phyloP scores from a whole-genome alignment of 495 filamentous ascomycete genomes.

The Evansstolkia leycettana region DNA sequence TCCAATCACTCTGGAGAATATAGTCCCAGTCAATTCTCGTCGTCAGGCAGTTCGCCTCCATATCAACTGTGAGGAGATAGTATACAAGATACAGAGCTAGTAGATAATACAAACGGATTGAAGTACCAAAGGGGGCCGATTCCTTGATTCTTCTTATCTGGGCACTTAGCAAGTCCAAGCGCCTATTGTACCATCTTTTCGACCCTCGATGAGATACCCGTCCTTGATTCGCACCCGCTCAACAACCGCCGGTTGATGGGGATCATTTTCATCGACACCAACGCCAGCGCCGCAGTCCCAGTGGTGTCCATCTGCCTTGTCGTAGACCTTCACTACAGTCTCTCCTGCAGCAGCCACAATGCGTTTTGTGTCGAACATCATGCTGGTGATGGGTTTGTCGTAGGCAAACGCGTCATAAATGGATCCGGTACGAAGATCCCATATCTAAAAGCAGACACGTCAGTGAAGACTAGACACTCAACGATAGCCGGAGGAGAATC shows the following conservation, averaged over 20 bases:
- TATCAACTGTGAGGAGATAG: background rate
- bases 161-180: conserved; percentile 84
- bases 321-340: conserved; percentile 90
- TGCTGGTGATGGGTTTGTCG: conserved; percentile 83
- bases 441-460: conserved; percentile 51
- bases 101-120: background rate
- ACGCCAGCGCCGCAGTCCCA: conserved; percentile 93
- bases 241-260: conserved; percentile 51
- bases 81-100: conserved; percentile 1
- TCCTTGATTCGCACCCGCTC: conserved; percentile 87
- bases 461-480: background rate
- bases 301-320: conserved; percentile 89
- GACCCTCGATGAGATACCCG: conserved; percentile 85
- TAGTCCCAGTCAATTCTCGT: background rate
- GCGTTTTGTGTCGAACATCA: conserved; percentile 91
- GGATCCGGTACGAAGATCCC: conserved; percentile 93
- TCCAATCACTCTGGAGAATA: background rate
- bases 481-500: conserved; percentile 14
- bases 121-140: background rate
- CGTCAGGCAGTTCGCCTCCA: background rate
- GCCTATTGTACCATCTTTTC: conserved; percentile 76
- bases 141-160: conserved; percentile 4
- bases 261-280: conserved; percentile 46
- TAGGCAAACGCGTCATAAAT: conserved; percentile 97
- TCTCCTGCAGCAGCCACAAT: conserved; percentile 89